Conservation (phyloP, 2,329 filamentous ascomycete genomes). For the Microdochium bolleyi region DNA sequence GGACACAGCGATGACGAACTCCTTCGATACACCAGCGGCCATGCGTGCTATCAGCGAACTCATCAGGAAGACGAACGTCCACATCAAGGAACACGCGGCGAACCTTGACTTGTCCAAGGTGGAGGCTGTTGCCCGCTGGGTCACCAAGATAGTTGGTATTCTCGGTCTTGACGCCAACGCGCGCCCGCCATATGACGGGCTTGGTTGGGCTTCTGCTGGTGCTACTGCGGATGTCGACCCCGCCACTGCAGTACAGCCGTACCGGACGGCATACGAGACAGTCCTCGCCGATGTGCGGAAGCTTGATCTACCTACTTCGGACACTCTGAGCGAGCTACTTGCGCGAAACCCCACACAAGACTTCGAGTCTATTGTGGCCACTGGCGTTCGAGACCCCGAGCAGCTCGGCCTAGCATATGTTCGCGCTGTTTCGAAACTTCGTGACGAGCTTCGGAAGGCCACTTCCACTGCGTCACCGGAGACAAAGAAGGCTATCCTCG, state of each 20-base stretch:
- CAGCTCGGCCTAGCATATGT: slow-evolving; percentile 47
- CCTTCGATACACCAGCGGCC: slow-evolving; percentile 76
- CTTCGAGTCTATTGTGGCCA: slow-evolving; percentile 33
- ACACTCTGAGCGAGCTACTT: slow-evolving; percentile 33
- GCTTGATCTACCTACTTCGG: slow-evolving; percentile 38
- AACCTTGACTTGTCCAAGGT: slow-evolving; percentile 36
- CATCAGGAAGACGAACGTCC: slow-evolving; percentile 68
- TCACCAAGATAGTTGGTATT: slow-evolving; percentile 76
- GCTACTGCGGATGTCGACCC: slow-evolving; percentile 32
- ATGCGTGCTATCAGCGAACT: slow-evolving; percentile 74
- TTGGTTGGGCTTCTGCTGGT: slow-evolving; percentile 43
- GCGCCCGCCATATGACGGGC: slow-evolving; percentile 42
- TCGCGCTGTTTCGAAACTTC: slow-evolving; percentile 44
- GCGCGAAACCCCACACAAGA: slow-evolving; percentile 34
- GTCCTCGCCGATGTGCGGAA: slow-evolving; percentile 36
- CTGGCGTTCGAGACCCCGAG: slow-evolving; percentile 42
- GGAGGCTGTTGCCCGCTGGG: slow-evolving; percentile 61
- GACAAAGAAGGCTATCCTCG: slow-evolving; percentile 64
- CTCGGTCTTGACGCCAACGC: slow-evolving; percentile 69
- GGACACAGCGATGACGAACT: slow-evolving; percentile 62
- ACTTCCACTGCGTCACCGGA: slow-evolving; percentile 35
- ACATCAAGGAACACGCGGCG: slow-evolving; percentile 38
- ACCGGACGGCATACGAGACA: slow-evolving; percentile 32
- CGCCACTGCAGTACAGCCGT: slow-evolving; percentile 36
- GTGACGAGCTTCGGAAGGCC: slow-evolving; percentile 54